A percentile compares a stretch with the other conserved stretches of the same genome.
These are phyloP conservation scores for Pisolithus marmoratus DNA, from an alignment of 768 basidiomycete species.

Conservation along the genomic window DNA sequence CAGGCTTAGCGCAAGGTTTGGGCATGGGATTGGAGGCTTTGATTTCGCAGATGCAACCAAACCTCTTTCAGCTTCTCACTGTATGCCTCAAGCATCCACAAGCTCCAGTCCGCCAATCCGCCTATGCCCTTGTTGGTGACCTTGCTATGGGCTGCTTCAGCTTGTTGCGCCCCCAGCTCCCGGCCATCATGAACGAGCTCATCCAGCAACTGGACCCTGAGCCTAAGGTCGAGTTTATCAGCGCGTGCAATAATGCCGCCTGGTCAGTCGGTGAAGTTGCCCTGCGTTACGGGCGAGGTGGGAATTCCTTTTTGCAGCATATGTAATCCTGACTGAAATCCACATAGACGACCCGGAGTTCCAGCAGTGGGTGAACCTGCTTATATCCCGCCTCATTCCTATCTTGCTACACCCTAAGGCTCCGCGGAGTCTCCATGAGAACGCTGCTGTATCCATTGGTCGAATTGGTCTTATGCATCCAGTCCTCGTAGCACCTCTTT, in stretches of 20 bases:
- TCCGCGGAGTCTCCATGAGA: constrained; percentile 92
- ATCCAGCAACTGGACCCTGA: constrained; percentile 88
- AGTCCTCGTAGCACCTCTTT: constrained; percentile 76
- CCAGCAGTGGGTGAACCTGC: constrained; percentile 82
- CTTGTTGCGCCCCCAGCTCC: constrained; percentile 78
- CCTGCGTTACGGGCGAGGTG: constrained; percentile 80
- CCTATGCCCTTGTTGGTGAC: constrained; percentile 97
- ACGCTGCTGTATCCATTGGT: constrained; percentile 97
- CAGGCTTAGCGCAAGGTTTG: constrained; percentile 92
- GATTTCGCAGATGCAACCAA: constrained; percentile 66
- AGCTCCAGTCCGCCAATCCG: constrained; percentile 91
- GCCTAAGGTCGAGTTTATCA: constrained; percentile 90
- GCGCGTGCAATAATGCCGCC: constrained; percentile 97
- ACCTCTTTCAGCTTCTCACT: constrained; percentile 74
- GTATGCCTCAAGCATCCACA: constrained; percentile 94
- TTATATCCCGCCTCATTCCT: constrained; percentile 86
- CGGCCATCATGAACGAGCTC: constrained; percentile 85
- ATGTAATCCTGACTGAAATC: constrained; percentile 3
- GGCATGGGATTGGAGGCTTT: constrained; percentile 70
- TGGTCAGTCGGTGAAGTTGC: constrained; percentile 99
- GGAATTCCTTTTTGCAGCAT: constrained; percentile 1
- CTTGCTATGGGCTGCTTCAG: constrained; percentile 94
- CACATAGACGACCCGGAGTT: constrained; percentile 74
- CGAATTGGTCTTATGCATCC: constrained; percentile 94
- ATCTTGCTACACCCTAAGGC: constrained; percentile 91